Evolutionary conservation across 192 early-diverging fungal genomes (phyloP).

Genomic region (Linnemannia exigua): DNA sequence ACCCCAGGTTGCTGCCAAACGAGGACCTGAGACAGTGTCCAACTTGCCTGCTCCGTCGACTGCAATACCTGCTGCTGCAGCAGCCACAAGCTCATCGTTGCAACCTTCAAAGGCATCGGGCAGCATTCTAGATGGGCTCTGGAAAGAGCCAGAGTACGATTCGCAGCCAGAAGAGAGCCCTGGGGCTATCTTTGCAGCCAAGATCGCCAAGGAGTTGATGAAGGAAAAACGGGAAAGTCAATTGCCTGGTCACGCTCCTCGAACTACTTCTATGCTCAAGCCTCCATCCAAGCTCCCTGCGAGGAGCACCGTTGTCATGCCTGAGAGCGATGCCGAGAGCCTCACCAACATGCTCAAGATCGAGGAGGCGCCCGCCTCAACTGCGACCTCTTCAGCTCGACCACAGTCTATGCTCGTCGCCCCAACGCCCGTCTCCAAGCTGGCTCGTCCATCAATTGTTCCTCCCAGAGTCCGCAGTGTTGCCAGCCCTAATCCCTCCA

Average conservation of each 20-base stretch:
- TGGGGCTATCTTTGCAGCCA: slow-evolving; percentile 42
- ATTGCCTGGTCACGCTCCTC: neutral
- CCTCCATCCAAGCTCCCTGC: slow-evolving; percentile 28
- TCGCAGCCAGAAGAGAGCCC: slow-evolving; percentile 39
- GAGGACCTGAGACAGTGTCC: neutral
- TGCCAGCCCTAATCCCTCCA: neutral
- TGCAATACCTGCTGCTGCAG: neutral
- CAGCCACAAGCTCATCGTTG: neutral
- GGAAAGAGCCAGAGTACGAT: slow-evolving; percentile 22
- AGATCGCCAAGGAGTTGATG: slow-evolving; percentile 39
- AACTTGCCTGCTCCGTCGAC: neutral
- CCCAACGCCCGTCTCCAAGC: slow-evolving; percentile 2
- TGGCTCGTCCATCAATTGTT: slow-evolving; percentile 4
- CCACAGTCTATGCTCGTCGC: slow-evolving; percentile 1
- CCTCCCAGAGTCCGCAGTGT: slow-evolving; percentile 3
- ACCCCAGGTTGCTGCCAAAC: slow-evolving; percentile 29
- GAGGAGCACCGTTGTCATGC: neutral
- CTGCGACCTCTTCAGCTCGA: neutral
- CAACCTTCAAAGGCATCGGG: slow-evolving; percentile 8
- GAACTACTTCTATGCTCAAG: slow-evolving; percentile 20
- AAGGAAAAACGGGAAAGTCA: slow-evolving; percentile 27
- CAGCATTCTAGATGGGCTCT: slow-evolving; percentile 48
- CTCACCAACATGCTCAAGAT: slow-evolving; percentile 27
- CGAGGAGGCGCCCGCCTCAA: slow-evolving; percentile 4
- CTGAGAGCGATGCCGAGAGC: neutral